A percentile compares a stretch with the other conserved stretches of the same genome.
These are phyloP conservation scores for Hygrocybe coccinea DNA, from an alignment of 768 basidiomycete species.

Conservation along the genomic window DNA sequence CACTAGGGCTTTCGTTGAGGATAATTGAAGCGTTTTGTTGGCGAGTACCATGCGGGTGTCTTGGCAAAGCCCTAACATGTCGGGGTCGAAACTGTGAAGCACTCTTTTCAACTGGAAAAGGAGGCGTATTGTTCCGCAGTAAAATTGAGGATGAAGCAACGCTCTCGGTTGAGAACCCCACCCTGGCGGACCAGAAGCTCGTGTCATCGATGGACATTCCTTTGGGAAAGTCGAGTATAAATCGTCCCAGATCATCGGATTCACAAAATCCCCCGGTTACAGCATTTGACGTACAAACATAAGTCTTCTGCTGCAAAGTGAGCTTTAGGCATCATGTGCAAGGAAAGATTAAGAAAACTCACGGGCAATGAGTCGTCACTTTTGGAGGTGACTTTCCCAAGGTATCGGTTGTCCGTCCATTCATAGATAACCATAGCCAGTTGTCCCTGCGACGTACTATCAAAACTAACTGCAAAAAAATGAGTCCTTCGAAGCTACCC, in stretches of 20 bases:
- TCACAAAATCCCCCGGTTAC: constrained; percentile 68
- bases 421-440: constrained; percentile 94
- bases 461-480: constrained; percentile 62
- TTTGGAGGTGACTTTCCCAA: constrained; percentile 65
- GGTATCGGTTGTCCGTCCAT: constrained; percentile 81
- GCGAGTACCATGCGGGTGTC: constrained; percentile 13
- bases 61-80: background rate
- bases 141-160: constrained; percentile 16
- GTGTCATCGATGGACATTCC: constrained; percentile 63
- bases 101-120: constrained; percentile 43
- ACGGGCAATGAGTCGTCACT: constrained; percentile 59
- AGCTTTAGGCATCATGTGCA: constrained; percentile 7
- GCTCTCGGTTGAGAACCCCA: constrained; percentile 45
- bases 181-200: constrained; percentile 82
- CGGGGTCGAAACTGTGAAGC: constrained; percentile 46
- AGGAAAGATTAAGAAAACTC: constrained; percentile 28
- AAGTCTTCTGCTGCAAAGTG: constrained; percentile 69
- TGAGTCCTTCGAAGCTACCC: constrained; percentile 6
- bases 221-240: constrained; percentile 75
- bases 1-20: constrained; percentile 47
- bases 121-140: constrained; percentile 61
- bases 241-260: constrained; percentile 69
- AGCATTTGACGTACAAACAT: constrained; percentile 85
- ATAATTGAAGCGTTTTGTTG: constrained; percentile 20
- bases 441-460: constrained; percentile 72